phyloP scores from a whole-genome alignment of 2,329 filamentous ascomycete genomes.

The Aspergillus sp. region DNA sequence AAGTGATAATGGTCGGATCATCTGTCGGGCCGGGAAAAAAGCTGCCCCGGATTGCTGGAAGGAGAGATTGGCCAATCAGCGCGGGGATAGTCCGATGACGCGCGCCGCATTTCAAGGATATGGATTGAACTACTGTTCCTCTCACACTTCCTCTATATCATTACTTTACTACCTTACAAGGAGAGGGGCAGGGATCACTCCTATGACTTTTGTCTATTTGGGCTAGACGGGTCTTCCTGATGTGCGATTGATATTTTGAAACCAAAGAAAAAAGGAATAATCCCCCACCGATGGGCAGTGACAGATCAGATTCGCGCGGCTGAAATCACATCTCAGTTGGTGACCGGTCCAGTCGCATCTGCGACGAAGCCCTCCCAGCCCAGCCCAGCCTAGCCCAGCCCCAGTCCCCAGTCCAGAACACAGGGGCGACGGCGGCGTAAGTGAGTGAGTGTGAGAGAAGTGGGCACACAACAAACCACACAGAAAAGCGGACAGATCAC shows the following conservation, averaged over 20 bases:
- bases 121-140: not conserved
- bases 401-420: not conserved
- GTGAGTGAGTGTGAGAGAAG: too few species aligned
- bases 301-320: not conserved
- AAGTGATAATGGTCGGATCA: slow-evolving; percentile 26
- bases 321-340: not conserved
- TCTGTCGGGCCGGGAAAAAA: slow-evolving; percentile 29
- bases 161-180: too few species aligned
- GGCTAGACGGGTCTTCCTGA: not conserved
- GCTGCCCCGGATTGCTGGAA: slow-evolving; percentile 19
- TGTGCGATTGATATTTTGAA: not conserved
- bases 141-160: not conserved
- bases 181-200: too few species aligned
- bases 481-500: not conserved
- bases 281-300: not conserved
- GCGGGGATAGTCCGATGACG: slow-evolving; percentile 14
- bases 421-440: not conserved
- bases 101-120: slow-evolving; percentile 3
- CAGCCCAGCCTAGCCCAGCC: too few species aligned
- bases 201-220: too few species aligned
- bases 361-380: not conserved
- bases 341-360: slow-evolving; percentile 13
- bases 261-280: too few species aligned
- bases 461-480: too few species aligned
- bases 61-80: slow-evolving; percentile 28